These are phyloP conservation scores for Bimuria novae-zelandiae DNA, from an alignment of 2,329 filamentous ascomycete species.

Conservation along the genomic window DNA sequence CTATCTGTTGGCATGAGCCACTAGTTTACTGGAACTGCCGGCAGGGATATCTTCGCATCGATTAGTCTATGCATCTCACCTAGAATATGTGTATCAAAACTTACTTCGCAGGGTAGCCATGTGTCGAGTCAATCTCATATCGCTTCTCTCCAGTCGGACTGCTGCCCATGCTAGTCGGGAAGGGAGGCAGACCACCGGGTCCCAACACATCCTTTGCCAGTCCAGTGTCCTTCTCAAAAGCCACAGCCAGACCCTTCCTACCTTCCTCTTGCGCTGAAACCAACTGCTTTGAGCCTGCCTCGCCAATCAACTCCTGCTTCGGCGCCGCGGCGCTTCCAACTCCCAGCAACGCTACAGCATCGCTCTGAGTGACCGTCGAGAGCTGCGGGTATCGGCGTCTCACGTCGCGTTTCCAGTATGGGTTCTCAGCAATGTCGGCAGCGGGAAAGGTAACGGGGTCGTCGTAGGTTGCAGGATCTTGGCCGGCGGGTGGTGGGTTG, in stretches of 20 bases:
- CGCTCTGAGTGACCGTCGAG: constrained; percentile 79
- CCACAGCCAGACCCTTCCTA: constrained; percentile 70
- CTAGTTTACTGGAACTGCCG: constrained; percentile 46
- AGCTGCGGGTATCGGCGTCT: constrained; percentile 81
- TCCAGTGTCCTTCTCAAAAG: constrained; percentile 69
- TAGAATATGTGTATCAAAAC: too few relatives aligned
- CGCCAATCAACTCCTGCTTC: constrained; percentile 78
- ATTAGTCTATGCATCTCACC: too few relatives aligned
- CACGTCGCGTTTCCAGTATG: constrained; percentile 93
- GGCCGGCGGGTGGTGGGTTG: constrained; percentile 76
- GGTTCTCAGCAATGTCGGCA: constrained; percentile 85
- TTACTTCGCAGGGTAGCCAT: constrained; percentile 63
- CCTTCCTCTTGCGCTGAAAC: constrained; percentile 77
- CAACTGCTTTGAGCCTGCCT: constrained; percentile 73
- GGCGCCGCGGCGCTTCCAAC: constrained; percentile 82
- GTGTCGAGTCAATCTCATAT: constrained; percentile 69
- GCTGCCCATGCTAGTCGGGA: constrained; percentile 71
- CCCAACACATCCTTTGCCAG: constrained; percentile 66
- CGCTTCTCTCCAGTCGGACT: constrained; percentile 67
- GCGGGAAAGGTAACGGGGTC: constrained; percentile 85
- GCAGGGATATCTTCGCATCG: constrained; percentile 49
- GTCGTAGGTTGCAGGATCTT: constrained; percentile 73
- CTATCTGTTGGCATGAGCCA: constrained; percentile 8
- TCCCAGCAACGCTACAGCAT: constrained; percentile 82
- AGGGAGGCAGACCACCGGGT: constrained; percentile 80